Conservation (phyloP, 2,329 filamentous ascomycete species). For the Plectosphaerella plurivora region DNA sequence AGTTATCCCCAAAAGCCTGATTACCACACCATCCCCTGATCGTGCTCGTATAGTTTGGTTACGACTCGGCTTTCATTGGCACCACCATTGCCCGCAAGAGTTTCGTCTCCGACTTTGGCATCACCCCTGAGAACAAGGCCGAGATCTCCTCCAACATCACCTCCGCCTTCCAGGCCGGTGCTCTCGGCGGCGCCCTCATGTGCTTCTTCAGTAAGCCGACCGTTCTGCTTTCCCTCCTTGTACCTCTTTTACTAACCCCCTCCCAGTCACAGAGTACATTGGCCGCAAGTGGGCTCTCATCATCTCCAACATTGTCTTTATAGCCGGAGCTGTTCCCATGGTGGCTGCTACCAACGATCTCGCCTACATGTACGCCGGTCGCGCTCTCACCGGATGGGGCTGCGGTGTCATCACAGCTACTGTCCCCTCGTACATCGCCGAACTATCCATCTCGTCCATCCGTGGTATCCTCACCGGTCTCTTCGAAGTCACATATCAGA, state of each 20-base stretch:
- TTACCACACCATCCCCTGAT: not conserved
- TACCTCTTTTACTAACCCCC: constrained; percentile 5
- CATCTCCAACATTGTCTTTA: constrained; percentile 36
- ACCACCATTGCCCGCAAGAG: constrained; percentile 45
- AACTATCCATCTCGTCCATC: constrained; percentile 54
- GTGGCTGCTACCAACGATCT: constrained; percentile 33
- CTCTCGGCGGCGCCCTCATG: constrained; percentile 48
- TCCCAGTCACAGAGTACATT: constrained; percentile 36
- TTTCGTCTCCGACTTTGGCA: constrained; percentile 38
- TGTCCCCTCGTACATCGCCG: constrained; percentile 60
- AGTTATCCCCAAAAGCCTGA: constrained; percentile 7
- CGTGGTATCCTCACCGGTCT: constrained; percentile 54
- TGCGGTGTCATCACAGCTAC: constrained; percentile 52
- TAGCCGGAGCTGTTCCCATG: constrained; percentile 39
- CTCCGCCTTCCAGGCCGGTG: constrained; percentile 42
- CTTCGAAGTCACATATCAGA: constrained; percentile 49
- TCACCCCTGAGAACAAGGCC: constrained; percentile 20
- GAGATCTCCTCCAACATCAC: constrained; percentile 39
- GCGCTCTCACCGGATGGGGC: constrained; percentile 53
- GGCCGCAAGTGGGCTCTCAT: constrained; percentile 47
- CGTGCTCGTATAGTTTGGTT: constrained; percentile 35
- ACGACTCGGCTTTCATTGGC: constrained; percentile 50
- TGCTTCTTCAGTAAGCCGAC: constrained; percentile 29
- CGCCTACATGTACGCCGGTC: constrained; percentile 44
- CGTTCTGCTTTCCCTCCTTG: not conserved